These are phyloP conservation scores for Mycena alexandri DNA, from an alignment of 768 basidiomycete species.

Conservation along the genomic window DNA sequence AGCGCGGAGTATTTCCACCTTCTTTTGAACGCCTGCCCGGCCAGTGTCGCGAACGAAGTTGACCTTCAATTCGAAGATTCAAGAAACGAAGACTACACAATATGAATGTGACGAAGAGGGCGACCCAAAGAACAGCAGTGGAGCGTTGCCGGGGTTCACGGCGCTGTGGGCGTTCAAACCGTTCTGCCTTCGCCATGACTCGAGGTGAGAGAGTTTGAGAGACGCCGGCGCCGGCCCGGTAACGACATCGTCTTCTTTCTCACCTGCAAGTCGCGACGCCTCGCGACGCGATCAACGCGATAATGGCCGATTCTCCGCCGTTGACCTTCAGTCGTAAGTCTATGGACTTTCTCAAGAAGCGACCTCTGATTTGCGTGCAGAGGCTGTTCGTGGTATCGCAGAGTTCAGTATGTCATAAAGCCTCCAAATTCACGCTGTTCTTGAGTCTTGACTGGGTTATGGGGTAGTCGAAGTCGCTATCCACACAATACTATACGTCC, in stretches of 20 bases:
- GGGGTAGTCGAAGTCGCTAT: slow-evolving; percentile 90
- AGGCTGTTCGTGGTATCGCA: slow-evolving; percentile 72
- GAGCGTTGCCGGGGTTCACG: not conserved
- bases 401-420: slow-evolving; percentile 72
- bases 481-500: slow-evolving; percentile 91
- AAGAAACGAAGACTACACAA: slow-evolving; percentile 3
- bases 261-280: not conserved
- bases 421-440: slow-evolving; percentile 1
- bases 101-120: not conserved
- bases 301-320: slow-evolving; percentile 31
- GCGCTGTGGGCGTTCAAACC: not conserved
- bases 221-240: too few species aligned
- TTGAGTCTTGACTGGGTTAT: not conserved
- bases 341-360: too few species aligned
- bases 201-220: not conserved
- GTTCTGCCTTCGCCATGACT: slow-evolving; percentile 12
- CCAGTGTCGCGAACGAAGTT: slow-evolving; percentile 15
- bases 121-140: slow-evolving; percentile 2
- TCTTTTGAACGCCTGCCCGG: not conserved
- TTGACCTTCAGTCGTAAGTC: slow-evolving; percentile 56
- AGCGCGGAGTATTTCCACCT: not conserved
- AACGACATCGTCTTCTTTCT: too few species aligned
- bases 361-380: slow-evolving; percentile 50
- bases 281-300: not conserved
- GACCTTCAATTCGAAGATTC: slow-evolving; percentile 25